These are phyloP conservation scores for Cladosporium sp. DNA, from an alignment of 2,329 filamentous ascomycete genomes.

Conservation along the genomic window DNA sequence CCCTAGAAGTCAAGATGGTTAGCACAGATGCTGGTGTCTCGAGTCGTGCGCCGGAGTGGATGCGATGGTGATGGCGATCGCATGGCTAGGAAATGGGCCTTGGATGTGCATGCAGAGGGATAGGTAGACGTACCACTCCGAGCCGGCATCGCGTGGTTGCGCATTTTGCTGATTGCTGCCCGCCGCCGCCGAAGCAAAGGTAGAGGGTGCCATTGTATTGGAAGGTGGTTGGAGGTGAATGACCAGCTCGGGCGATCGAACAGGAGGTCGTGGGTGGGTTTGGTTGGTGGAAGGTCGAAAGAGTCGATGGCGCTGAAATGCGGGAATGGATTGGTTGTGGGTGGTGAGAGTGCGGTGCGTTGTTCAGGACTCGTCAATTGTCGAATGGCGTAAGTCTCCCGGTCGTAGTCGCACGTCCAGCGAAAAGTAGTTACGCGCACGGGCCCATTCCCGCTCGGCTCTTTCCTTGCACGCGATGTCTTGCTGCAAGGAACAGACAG, in stretches of 20 bases:
- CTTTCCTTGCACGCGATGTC: slow-evolving; percentile 1
- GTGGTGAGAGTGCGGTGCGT: slow-evolving; percentile 1
- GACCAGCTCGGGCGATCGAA: not conserved
- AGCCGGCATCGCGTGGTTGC: slow-evolving; percentile 45
- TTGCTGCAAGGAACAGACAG: not conserved
- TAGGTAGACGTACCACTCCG: slow-evolving; percentile 47
- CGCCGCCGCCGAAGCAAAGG: slow-evolving; percentile 53
- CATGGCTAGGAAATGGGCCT: not conserved
- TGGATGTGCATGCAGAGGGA: not conserved
- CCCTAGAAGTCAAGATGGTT: slow-evolving; percentile 44
- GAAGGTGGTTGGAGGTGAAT: slow-evolving; percentile 6
- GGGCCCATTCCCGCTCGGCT: slow-evolving; percentile 6
- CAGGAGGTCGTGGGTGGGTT: not conserved
- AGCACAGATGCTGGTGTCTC: slow-evolving; percentile 5
- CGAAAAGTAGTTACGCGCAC: not conserved
- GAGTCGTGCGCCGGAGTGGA: not conserved
- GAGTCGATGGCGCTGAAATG: not conserved
- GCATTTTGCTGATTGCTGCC: slow-evolving; percentile 41
- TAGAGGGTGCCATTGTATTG: slow-evolving; percentile 34
- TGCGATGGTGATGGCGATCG: not conserved
- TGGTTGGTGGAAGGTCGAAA: not conserved
- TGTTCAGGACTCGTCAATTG: slow-evolving; percentile 5
- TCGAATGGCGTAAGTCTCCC: slow-evolving; percentile 12
- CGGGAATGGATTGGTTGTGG: not conserved
- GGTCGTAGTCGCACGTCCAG: not conserved